Evolutionary conservation across 805 yeast species (phyloP), one percentile per base, ranked within the genome.

Genomic region (Ogataea parapolymorpha): DNA sequence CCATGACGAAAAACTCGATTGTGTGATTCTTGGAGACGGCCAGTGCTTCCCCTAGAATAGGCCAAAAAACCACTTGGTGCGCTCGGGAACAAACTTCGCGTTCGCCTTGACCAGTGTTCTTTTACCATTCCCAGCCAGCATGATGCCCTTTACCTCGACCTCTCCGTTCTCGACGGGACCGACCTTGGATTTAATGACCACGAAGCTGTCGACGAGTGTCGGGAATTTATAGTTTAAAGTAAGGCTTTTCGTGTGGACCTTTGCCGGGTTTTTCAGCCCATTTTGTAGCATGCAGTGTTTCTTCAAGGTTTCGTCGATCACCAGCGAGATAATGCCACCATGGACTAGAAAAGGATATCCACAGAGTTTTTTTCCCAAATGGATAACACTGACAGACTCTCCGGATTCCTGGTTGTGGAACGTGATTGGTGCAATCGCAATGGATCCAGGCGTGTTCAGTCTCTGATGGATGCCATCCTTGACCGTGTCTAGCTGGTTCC

Each of bases 271-370:
- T 54, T 53, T 3, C 62, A 66, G 33, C 5, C 48, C 49, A 15
- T 42, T 45, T 23, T 51, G 56, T 15, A 49, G 46, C 9, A 53
- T 48, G 16, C 58, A 50, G 28, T 51, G 47, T 12, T 54, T 39
- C 49, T 80, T 80, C 65, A 82, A 74, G 6, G 84, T 72, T 51
- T 89, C 95, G 55, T 87, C 93, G 40, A 88, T 65, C 1, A 89
- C 66, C 0, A 95, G 81, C 7, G 90, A 95, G 23, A 89, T 59
- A 22, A 90, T 76, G 0, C 97, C 97, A 3, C 97, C 97, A 58
- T 89, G 97, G 3, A 87, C 74, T 14, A 90, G 64, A 52, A 86
- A 82, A 2, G 96, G 97, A 58, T 83, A 89, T 1, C 97, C 97
- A 31, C 91, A 80, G 15, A 89, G 61, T 46, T 74, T 75, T 55